Evolutionary conservation across 31 red algal species (phyloP), one percentile per base, ranked within the genome.

Genomic region (Endocladia muricata): DNA sequence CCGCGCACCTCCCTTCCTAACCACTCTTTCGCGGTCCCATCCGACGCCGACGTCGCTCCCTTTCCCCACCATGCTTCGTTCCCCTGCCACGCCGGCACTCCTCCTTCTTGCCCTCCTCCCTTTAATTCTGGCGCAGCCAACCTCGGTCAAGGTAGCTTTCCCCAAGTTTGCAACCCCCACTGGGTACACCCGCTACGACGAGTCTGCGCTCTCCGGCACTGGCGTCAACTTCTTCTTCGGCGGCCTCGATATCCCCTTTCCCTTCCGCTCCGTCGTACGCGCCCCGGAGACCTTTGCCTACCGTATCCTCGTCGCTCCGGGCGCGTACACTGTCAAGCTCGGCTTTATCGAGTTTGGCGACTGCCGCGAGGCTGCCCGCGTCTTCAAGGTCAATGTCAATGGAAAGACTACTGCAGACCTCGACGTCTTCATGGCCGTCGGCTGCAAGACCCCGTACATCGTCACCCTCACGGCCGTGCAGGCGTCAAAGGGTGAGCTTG

Each of bases 101-200:
- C n/a, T n/a, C n/a, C n/a, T n/a, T n/a, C n/a, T n/a, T n/a, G n/a
- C n/a, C n/a, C n/a, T n/a, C n/a, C n/a, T n/a, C n/a, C n/a, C n/a
- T n/a, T n/a, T n/a, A n/a, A n/a, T n/a, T n/a, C n/a, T n/a, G n/a
- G n/a, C n/a, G n/a, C n/a, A n/a, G n/a, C n/a, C n/a, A n/a, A n/a
- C n/a, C n/a, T n/a, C n/a, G n/a, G n/a, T n/a, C n/a, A 49, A 19
- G 44, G 19, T 49, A 13, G 44, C 44, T 49, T 49, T 49, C 19
- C 44, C 44, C 44, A 49, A 49, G 44, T 49, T 19, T 19, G 44
- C 11, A 49, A n/a, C 68, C 68, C 68, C 68, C 4, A 37, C 68
- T 21, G 9, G n/a, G 13, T 72, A 33, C 68, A 48, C n/a, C 38
- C 35, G 19, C 38, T 72, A 72, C 68, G 51, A 39, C 41, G 40